Conservation (phyloP, 2,329 filamentous ascomycete genomes). For the Aspergillus felis region DNA sequence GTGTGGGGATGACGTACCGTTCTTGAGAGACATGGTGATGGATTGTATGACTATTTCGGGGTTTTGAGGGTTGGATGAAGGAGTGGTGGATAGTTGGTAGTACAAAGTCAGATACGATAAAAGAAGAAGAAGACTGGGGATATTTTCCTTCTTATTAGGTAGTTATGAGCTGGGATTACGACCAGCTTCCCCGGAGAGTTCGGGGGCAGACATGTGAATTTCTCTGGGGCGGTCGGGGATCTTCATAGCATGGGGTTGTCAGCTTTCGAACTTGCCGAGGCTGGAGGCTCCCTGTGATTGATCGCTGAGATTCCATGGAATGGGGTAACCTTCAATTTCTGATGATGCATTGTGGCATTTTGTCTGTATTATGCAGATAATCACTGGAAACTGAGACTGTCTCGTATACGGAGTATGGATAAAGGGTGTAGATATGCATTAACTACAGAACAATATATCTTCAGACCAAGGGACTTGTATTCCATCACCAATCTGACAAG, state of each 20-base stretch:
- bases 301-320: not conserved
- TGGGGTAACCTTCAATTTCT: not conserved
- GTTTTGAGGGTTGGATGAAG: not conserved
- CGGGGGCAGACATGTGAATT: conserved; percentile 17
- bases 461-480: not conserved
- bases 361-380: not conserved
- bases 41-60: not conserved
- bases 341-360: not conserved
- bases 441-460: not conserved
- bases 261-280: conserved; percentile 10
- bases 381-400: not conserved
- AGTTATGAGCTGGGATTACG: conserved; percentile 8
- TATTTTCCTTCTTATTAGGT: not conserved
- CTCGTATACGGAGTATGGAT: not conserved
- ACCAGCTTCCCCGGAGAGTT: conserved; percentile 21
- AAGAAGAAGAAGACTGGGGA: conserved; percentile 4
- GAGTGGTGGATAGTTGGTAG: not conserved
- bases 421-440: not conserved
- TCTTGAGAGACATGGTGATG: conserved; percentile 66
- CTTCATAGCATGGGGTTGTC: not conserved
- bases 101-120: not conserved
- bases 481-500: not conserved
- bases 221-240: conserved; percentile 10
- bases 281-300: conserved; percentile 7
- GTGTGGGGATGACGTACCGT: conserved; percentile 51